Conservation (phyloP, 148 eudicot genomes). For the Bassia scoparia region DNA sequence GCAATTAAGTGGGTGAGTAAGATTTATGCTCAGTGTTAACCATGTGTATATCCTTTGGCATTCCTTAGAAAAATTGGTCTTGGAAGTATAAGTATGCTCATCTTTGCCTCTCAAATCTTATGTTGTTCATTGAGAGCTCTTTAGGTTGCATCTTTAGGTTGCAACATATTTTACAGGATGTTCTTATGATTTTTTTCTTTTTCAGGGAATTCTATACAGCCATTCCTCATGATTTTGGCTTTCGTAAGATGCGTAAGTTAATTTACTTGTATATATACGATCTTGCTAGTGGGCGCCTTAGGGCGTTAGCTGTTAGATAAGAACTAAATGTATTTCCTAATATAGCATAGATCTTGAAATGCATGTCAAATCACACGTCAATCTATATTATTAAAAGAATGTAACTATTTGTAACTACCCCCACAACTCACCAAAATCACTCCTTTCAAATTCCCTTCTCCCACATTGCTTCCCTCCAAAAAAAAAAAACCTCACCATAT, state of each 20-base stretch:
- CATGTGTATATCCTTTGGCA: neutral
- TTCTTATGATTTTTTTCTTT: constrained; percentile 19
- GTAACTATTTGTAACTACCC: no score
- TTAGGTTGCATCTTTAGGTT: neutral
- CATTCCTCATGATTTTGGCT: constrained; percentile 98
- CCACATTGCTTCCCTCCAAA: no score
- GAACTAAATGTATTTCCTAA: no score
- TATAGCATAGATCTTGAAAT: no score
- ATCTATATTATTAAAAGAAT: no score
- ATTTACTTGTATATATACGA: no score
- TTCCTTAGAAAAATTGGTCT: constrained; percentile 1
- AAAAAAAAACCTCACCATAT: no score
- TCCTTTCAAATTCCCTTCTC: no score
- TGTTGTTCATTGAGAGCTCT: constrained; percentile 1
- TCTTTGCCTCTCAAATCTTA: neutral
- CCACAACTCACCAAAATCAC: no score
- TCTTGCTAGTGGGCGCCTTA: no score
- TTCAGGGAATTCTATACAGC: constrained; percentile 92
- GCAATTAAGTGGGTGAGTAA: constrained; percentile 81
- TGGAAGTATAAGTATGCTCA: neutral
- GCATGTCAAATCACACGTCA: no score
- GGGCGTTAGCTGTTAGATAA: no score
- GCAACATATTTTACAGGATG: neutral
- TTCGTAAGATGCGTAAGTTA: constrained; percentile 84
- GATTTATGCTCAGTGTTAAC: neutral